phyloP scores from a whole-genome alignment of 2,329 filamentous ascomycete genomes.

The Dactylonectria estremocensis region DNA sequence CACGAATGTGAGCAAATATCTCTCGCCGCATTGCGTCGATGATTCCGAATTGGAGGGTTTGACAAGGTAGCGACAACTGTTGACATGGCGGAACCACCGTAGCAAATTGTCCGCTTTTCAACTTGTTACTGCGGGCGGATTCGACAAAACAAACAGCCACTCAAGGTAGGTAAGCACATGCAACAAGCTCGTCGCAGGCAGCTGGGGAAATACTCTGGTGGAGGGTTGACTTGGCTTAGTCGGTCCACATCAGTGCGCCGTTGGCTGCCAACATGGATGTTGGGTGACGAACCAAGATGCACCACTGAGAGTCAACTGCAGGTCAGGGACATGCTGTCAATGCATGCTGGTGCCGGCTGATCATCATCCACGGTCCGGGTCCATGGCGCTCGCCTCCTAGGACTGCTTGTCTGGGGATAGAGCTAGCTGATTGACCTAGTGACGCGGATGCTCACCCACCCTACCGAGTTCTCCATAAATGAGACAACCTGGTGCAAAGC shows the following conservation, averaged over 20 bases:
- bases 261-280: constrained; percentile 5
- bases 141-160: not conserved
- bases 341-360: constrained; percentile 29
- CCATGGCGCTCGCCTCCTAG: constrained; percentile 35
- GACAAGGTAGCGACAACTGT: not conserved
- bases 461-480: not conserved
- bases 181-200: not conserved
- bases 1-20: not conserved
- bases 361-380: constrained; percentile 44
- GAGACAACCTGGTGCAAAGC: constrained; percentile 10
- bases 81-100: not conserved
- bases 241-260: constrained; percentile 4
- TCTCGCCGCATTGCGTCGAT: not conserved
- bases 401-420: constrained; percentile 24
- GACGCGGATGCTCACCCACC: constrained; percentile 19
- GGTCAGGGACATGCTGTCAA: constrained; percentile 18
- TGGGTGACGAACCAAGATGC: constrained; percentile 18
- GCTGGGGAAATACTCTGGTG: not conserved
- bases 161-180: not conserved
- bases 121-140: not conserved
- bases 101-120: not conserved
- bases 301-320: constrained; percentile 21
- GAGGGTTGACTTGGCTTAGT: constrained; percentile 1
- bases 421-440: constrained; percentile 2
- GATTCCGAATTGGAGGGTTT: not conserved